Conservation (phyloP, 2,329 filamentous ascomycete genomes). For the Pseudogymnoascus sp. region DNA sequence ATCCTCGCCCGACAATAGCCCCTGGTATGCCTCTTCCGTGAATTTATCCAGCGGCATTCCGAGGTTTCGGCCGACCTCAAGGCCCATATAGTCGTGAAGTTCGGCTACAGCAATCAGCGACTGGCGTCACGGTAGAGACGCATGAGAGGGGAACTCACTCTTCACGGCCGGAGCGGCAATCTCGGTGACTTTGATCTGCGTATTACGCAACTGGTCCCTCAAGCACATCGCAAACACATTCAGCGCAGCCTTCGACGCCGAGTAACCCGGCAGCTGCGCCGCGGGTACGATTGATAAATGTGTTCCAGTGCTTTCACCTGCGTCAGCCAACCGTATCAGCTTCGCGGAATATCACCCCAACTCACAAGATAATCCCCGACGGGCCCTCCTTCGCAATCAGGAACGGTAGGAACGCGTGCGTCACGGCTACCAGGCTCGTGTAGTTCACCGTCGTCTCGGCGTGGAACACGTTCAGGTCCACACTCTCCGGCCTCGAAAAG, state of each 20-base stretch:
- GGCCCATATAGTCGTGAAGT: slow-evolving; percentile 37
- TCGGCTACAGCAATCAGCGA: slow-evolving; percentile 23
- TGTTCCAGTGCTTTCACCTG: slow-evolving; percentile 17
- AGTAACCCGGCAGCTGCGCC: slow-evolving; percentile 31
- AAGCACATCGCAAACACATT: slow-evolving; percentile 35
- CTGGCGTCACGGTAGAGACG: neutral
- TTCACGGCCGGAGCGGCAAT: slow-evolving; percentile 30
- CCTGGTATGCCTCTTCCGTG: slow-evolving; percentile 27
- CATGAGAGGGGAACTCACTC: slow-evolving; percentile 11
- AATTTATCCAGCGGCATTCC: slow-evolving; percentile 42
- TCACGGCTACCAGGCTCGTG: slow-evolving; percentile 31
- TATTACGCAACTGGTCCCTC: slow-evolving; percentile 31
- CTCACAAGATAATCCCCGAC: slow-evolving; percentile 18
- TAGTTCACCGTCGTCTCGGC: slow-evolving; percentile 36
- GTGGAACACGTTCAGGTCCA: slow-evolving; percentile 31
- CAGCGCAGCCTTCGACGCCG: slow-evolving; percentile 37
- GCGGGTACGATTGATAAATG: slow-evolving; percentile 17
- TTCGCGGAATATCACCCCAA: slow-evolving; percentile 12
- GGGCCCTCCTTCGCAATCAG: slow-evolving; percentile 11
- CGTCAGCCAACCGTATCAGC: slow-evolving; percentile 11
- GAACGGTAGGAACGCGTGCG: slow-evolving; percentile 31
- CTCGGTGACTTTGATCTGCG: slow-evolving; percentile 33
- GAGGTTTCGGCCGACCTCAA: slow-evolving; percentile 32
- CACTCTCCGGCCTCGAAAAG: slow-evolving; percentile 36
- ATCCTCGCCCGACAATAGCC: slow-evolving; percentile 15